Evolutionary conservation across 2,329 filamentous ascomycete genomes (phyloP), one percentile per base, ranked within the genome.

Genomic region (Cladosporium oxysporum): DNA sequence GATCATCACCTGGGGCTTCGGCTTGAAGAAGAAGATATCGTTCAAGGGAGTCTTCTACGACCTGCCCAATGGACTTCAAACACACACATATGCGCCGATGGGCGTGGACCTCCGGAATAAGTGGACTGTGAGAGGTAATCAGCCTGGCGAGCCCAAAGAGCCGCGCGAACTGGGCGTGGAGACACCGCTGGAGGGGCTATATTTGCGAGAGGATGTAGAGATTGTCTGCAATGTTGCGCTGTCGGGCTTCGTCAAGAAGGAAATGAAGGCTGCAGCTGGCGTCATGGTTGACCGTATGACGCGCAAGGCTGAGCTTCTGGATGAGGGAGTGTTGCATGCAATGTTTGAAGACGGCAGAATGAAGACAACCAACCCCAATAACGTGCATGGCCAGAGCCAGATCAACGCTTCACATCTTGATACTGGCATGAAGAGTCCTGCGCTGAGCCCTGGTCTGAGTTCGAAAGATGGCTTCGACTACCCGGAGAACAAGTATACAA

Each of bases 41-140:
- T 91, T 91, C 79, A 89, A 87, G 67, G 89, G 87, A 67, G 90
- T 88, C 73, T 91, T 91, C 75, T 89, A 91, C 73, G 84, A 91
- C 75, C 86, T 90, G 81, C 87, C 88, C 2, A 90, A 87, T 85
- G 89, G 89, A 3, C 79, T 91, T 66, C 89, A 91, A 78, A 90
- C 87, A 11, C 89, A 91, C 79, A 87, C 88, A 62, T 90, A 90
- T 74, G 88, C 87, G 50, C 89, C 89, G 35, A 84, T 90, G 74
- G 85, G 83, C 68, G 82, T 90, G 61, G 88, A 91, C 74, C 76
- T 91, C 75, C 83, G 88, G 69, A 89, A 88, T 79, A 89, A 85
- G 71, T 91, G 90, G 76, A 84, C 85, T 72, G 87, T 91, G 64
- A 84, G 83, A 67, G 89, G 89, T 8, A 91, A 91, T 74, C 88